phyloP scores from a whole-genome alignment of 768 basidiomycete genomes.

The Xerocomellus dryophilus region DNA sequence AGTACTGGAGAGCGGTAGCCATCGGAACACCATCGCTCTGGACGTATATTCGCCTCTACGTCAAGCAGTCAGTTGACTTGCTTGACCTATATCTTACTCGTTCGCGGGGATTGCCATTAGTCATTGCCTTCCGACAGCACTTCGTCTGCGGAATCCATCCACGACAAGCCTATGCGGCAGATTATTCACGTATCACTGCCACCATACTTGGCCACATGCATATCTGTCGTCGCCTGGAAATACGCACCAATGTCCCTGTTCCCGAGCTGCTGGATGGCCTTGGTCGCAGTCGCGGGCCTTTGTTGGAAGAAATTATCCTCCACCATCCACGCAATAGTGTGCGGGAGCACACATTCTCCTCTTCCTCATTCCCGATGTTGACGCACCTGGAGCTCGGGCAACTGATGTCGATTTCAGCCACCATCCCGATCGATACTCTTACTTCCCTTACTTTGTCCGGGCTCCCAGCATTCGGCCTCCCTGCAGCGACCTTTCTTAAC shows the following conservation, averaged over 20 bases:
- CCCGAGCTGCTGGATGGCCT: conserved; percentile 26
- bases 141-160: conserved; percentile 18
- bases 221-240: conserved; percentile 25
- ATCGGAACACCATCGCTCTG: conserved; percentile 40
- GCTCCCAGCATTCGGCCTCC: conserved; percentile 21
- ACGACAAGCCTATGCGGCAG: conserved; percentile 17
- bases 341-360: conserved; percentile 12
- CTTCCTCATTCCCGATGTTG: conserved; percentile 22
- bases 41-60: conserved; percentile 30
- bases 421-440: conserved; percentile 17
- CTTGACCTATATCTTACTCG: conserved; percentile 28
- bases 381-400: conserved; percentile 23
- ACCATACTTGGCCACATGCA: conserved; percentile 30
- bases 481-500: conserved; percentile 18
- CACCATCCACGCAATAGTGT: conserved; percentile 18
- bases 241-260: conserved; percentile 23
- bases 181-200: conserved; percentile 21
- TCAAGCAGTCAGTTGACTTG: conserved; percentile 27
- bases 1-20: conserved; percentile 41
- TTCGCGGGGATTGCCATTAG: conserved; percentile 25
- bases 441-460: conserved; percentile 27
- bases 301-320: conserved; percentile 26
- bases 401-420: conserved; percentile 15
- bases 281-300: conserved; percentile 20
- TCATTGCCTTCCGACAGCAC: conserved; percentile 23